Evolutionary conservation across 345 rosid species (phyloP).

Genomic region (Punica granatum): DNA sequence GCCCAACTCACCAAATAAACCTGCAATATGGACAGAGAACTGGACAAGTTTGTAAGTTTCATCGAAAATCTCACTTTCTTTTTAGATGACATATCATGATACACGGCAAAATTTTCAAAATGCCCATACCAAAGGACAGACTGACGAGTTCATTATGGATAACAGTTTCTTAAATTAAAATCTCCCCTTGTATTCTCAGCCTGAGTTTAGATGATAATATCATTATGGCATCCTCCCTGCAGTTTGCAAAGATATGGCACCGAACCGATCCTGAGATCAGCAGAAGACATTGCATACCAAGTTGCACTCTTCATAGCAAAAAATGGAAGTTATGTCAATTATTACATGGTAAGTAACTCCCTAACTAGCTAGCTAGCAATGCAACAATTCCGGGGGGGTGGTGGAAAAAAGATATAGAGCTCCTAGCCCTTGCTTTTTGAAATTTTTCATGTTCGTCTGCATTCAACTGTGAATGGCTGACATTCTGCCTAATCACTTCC

Average conservation of each 20-base stretch:
- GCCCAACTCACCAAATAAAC: constrained; percentile 75
- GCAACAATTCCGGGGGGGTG: too few species aligned
- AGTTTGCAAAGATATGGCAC: constrained; percentile 63
- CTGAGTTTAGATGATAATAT: not conserved
- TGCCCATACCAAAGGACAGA: too few species aligned
- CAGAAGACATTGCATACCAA: constrained; percentile 72
- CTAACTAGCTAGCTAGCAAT: not conserved
- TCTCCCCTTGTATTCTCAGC: too few species aligned
- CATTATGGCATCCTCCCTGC: constrained; percentile 2
- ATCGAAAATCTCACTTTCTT: not conserved
- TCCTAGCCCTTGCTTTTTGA: not conserved
- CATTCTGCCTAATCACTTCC: not conserved
- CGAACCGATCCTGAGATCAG: constrained; percentile 39
- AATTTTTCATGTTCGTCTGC: not conserved
- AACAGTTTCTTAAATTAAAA: too few species aligned
- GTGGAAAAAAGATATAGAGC: too few species aligned
- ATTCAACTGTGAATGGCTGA: not conserved
- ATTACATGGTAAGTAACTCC: constrained; percentile 64
- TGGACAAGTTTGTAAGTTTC: constrained; percentile 72
- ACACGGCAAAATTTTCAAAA: too few species aligned
- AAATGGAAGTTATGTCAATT: constrained; percentile 77
- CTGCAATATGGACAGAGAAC: constrained; percentile 85
- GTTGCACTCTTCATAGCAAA: constrained; percentile 63
- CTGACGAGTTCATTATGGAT: too few species aligned
- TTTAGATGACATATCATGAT: not conserved